Conservation (phyloP, 2,329 filamentous ascomycete species). For the Aspergillus glaucus region DNA sequence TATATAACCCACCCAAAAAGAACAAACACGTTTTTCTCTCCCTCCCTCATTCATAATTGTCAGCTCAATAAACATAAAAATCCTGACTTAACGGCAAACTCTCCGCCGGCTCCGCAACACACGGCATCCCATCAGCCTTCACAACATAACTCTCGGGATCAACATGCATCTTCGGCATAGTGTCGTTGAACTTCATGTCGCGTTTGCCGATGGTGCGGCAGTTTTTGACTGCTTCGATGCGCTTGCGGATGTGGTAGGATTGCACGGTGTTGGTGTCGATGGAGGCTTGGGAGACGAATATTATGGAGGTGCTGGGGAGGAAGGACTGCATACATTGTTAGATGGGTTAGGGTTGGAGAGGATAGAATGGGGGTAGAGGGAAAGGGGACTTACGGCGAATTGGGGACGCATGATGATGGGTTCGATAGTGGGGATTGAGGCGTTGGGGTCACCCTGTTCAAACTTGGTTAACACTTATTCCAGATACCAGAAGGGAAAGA, state of each 20-base stretch:
- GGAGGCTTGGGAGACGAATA: slow-evolving; percentile 74
- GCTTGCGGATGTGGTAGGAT: slow-evolving; percentile 70
- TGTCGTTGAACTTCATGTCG: slow-evolving; percentile 87
- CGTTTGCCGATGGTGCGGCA: slow-evolving; percentile 71
- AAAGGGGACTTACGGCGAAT: slow-evolving; percentile 55
- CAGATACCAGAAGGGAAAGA: neutral
- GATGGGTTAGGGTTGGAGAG: neutral
- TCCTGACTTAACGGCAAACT: slow-evolving; percentile 68
- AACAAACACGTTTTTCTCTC: neutral
- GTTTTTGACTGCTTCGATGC: slow-evolving; percentile 69
- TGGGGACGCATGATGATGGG: slow-evolving; percentile 78
- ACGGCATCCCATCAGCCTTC: slow-evolving; percentile 72
- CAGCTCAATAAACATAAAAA: slow-evolving; percentile 15
- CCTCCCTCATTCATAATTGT: neutral
- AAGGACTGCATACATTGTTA: slow-evolving; percentile 38
- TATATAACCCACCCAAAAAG: neutral
- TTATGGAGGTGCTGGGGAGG: slow-evolving; percentile 65
- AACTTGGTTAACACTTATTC: neutral
- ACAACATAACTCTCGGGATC: slow-evolving; percentile 87
- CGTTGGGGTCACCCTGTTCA: slow-evolving; percentile 67
- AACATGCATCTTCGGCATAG: slow-evolving; percentile 79
- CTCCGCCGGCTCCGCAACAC: slow-evolving; percentile 65
- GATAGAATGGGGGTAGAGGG: neutral
- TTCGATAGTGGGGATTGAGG: slow-evolving; percentile 80
- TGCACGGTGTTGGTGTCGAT: slow-evolving; percentile 60